Evolutionary conservation across 495 filamentous ascomycete genomes (phyloP).

Genomic region (Penicillium herquei): DNA sequence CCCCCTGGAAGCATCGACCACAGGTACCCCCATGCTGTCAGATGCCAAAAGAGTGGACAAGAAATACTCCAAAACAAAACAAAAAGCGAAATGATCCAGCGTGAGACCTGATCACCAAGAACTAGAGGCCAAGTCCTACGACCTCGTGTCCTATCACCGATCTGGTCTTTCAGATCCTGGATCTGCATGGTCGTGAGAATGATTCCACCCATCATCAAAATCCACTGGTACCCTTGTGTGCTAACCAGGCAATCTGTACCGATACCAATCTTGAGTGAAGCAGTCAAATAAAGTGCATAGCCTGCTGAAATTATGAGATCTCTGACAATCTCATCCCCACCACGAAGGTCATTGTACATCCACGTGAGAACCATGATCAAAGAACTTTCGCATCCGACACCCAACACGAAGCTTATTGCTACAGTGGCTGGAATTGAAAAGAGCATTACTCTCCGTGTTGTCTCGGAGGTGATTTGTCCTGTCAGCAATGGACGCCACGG

Average conservation of each 20-base stretch:
- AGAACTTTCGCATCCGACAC: too few relatives aligned
- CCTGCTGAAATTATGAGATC: conserved; percentile 47
- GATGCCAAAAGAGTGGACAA: conserved; percentile 37
- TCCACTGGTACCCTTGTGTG: conserved; percentile 40
- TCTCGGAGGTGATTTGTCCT: too few relatives aligned
- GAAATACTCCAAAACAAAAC: conserved; percentile 41
- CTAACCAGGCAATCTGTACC: background rate
- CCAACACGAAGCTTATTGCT: too few relatives aligned
- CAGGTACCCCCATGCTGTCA: background rate
- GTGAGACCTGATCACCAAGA: conserved; percentile 41
- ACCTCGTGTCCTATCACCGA: conserved; percentile 43
- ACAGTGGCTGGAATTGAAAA: too few relatives aligned
- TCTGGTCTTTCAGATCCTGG: conserved; percentile 51
- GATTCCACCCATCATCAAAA: conserved; percentile 38
- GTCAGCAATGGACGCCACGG: too few relatives aligned
- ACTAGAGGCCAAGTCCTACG: conserved; percentile 42
- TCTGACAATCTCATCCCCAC: conserved; percentile 44
- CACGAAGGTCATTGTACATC: conserved; percentile 55
- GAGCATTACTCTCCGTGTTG: too few relatives aligned
- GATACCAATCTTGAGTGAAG: too few relatives aligned
- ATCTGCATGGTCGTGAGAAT: conserved; percentile 52
- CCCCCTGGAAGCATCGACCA: background rate
- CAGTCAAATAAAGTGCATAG: conserved; percentile 18
- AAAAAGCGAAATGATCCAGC: conserved; percentile 36
- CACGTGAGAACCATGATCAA: conserved; percentile 40